phyloP scores from a whole-genome alignment of 2,329 filamentous ascomycete genomes.

The Leptosphaerulina australis region DNA sequence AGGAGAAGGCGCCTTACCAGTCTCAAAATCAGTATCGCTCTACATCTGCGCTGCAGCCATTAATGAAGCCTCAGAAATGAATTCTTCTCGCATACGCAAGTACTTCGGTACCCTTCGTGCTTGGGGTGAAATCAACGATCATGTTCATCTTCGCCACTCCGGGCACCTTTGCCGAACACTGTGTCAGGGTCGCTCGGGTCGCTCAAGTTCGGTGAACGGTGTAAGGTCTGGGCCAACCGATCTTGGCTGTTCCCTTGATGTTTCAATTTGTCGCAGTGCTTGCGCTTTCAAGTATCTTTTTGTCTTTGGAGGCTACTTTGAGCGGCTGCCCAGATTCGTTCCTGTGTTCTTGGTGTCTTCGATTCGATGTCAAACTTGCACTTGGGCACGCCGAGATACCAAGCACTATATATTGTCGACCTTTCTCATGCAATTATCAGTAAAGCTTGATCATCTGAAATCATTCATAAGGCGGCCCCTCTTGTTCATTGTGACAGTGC shows the following conservation, averaged over 20 bases:
- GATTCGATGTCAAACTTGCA: conserved; percentile 3
- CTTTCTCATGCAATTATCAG: too few relatives aligned
- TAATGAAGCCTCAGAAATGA: conserved; percentile 24
- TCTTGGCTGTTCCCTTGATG: neutral
- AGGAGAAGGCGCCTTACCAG: too few relatives aligned
- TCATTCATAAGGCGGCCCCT: neutral
- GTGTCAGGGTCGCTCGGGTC: neutral
- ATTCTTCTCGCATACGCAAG: neutral
- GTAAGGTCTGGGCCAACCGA: conserved; percentile 7
- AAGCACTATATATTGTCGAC: too few relatives aligned
- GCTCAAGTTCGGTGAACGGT: conserved; percentile 4
- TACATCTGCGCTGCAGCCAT: conserved; percentile 24
- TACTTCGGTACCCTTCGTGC: neutral
- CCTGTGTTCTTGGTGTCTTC: conserved; percentile 11
- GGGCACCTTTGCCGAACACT: neutral
- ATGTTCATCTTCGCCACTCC: neutral
- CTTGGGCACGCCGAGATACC: too few relatives aligned
- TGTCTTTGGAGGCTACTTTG: conserved; percentile 7
- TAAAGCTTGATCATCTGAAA: neutral
- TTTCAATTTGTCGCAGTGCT: conserved; percentile 1
- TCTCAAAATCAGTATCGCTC: too few relatives aligned
- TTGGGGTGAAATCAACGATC: neutral
- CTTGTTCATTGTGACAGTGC: neutral
- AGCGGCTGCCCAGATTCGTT: conserved; percentile 12
- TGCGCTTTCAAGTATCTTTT: conserved; percentile 8